Conservation (phyloP, 2,329 filamentous ascomycete genomes). For the Phialocephala sp. region DNA sequence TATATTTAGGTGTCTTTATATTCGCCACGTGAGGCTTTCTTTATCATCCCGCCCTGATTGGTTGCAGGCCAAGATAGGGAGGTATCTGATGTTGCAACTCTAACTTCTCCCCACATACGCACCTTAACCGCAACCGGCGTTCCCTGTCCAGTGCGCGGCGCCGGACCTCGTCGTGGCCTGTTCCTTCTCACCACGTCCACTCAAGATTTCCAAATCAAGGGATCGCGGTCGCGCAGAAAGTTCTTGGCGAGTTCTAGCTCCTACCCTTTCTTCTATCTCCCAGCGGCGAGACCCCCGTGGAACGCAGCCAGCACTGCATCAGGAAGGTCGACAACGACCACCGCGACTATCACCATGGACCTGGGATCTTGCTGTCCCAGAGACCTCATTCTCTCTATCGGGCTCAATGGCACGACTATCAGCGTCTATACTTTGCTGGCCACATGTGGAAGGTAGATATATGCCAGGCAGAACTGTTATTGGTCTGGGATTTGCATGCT, state of each 20-base stretch:
- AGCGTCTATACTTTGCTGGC: neutral
- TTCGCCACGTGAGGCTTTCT: neutral
- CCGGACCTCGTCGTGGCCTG: neutral
- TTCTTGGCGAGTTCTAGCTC: conserved; percentile 2
- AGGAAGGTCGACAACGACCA: neutral
- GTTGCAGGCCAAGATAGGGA: neutral
- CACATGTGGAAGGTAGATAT: conserved; percentile 3
- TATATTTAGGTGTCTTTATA: conserved; percentile 6
- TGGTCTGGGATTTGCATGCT: neutral
- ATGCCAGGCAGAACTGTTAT: neutral
- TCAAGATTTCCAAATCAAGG: neutral
- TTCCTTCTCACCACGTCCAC: neutral
- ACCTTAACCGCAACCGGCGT: neutral
- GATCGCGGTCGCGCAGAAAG: neutral
- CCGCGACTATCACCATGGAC: neutral
- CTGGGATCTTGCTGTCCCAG: neutral
- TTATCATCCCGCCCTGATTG: neutral
- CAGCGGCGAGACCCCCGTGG: neutral
- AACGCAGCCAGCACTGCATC: neutral
- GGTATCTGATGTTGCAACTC: neutral
- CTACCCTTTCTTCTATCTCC: neutral
- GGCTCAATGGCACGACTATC: neutral
- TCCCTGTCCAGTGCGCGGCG: neutral
- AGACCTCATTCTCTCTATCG: conserved; percentile 1
- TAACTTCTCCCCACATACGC: no score